Base-by-base conservation (phyloP, 306 rosid species). In the Rosa chinensis region DNA sequence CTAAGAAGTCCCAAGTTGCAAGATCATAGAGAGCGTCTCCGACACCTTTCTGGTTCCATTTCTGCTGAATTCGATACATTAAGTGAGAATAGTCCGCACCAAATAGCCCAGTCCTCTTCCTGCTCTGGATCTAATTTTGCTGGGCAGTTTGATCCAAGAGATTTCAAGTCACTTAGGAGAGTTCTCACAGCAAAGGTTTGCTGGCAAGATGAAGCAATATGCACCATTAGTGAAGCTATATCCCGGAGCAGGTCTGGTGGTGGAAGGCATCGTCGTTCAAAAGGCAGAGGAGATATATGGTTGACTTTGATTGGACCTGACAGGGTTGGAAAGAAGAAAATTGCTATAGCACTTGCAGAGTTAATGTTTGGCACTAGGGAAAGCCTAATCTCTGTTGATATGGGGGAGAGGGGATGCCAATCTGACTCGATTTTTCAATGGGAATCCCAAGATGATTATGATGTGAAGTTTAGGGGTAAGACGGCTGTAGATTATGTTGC, bases 171-270 rank as follows among this genome's bases (percentile, higher is more conserved):
- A 59, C 88, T 91, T 62, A 66, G 80, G 77, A 81, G 78, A 39
- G 78, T 66, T 48, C 92, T 96, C 42, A 66, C 50, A 32, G 93
- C 86, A 82, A 89, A 83, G 77, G 92, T 96, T 79, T 86, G 92
- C 47, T 85, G 96, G 96, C 99, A 93, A 85, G 85, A 86, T 40
- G 95, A 91, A 85, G 99, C 99, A 69, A 82, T 89, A 76, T 82
- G 43, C 82, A 55, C 84, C 63, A 76, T 96, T 69, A 84, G 85
- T 62, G 85, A 77, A 86, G 82, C 90, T 25, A 43, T 96, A 76
- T 80, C 89, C 37, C 69, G 47, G 47, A 79, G 89, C 77, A 83
- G 83, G 83, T 87, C 88, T 37, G 88, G 92, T 67, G 72, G 71
- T 40, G 87, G 90, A 80, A 88, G 82, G 85, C 83, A 73, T 10